Evolutionary conservation across 371 early-diverging fungal genomes (phyloP), one percentile per base, ranked within the genome.

Genomic region (Apophysomyces elegans): DNA sequence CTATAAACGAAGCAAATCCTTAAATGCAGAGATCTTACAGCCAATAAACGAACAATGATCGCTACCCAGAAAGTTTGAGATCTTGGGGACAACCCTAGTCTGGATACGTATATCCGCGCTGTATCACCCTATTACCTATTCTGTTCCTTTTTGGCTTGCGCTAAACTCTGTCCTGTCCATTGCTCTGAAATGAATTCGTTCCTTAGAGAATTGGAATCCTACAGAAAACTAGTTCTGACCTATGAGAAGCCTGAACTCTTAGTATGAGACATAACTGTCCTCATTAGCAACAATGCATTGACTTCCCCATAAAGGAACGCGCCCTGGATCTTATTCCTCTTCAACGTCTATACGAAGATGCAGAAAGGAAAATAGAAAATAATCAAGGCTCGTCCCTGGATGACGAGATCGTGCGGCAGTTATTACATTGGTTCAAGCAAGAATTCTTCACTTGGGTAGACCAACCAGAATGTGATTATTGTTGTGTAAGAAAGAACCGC

Each of bases 361-460:
- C 75, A 0, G 73, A 67, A 57, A 4, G 14, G 16, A 56, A 60
- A 13, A 26, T 56, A 8, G 63, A 67, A 1, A 57, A 68, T 3
- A 50, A 59, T 3, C 62, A 62, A 5, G 68, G 67, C 21, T 56
- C 44, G n/a, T 64, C 69, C 0, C 39, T 84, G 35, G 77, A 76
- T 12, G 81, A 79, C 41, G 32, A 60, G 12, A 70, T 84, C 14
- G 67, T 80, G 18, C 71, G 75, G 18, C 73, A 80, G 5, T 64
- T 86, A 14, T 50, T 88, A 62, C 73, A 79, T 46, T 88, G 88
- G 88, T 88, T 88, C 67, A 88, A 88, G 58, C 71, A 79, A 46
- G 84, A 81, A 4, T 92, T 83, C 58, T 91, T 92, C 74, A 75
- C 68, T 9, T 92, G 93, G 93, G 84, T 90, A 4, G 79, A 91